Percentiles rank a stretch among this genome's conserved stretches.
Evolutionary conservation across 2,329 filamentous ascomycete species (phyloP).

Genomic region (Paecilomyces variotii): DNA sequence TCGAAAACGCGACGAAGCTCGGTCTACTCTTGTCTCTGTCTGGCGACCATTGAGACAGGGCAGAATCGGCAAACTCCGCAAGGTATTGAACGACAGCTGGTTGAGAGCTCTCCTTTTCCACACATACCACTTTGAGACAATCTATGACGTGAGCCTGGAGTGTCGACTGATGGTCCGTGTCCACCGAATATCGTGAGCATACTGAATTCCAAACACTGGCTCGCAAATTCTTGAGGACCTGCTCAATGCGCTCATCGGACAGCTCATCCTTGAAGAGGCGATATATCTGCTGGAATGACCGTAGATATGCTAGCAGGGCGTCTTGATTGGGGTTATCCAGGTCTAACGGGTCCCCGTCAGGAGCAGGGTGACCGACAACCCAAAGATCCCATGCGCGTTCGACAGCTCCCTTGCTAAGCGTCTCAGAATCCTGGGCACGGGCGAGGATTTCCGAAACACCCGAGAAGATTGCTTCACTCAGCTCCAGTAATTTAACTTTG

Average conservation of each 20-base stretch:
- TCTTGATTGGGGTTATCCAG: conserved; percentile 61
- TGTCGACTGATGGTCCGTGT: conserved; percentile 30
- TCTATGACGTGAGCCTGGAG: conserved; percentile 27
- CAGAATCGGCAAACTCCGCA: conserved; percentile 62
- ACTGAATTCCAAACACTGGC: conserved; percentile 65
- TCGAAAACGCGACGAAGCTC: conserved; percentile 85
- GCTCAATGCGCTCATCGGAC: conserved; percentile 52
- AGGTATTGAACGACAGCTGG: conserved; percentile 38
- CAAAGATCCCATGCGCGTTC: conserved; percentile 62
- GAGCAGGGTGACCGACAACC: conserved; percentile 56
- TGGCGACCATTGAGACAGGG: conserved; percentile 29
- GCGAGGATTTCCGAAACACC: conserved; percentile 56
- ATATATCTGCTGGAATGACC: conserved; percentile 69
- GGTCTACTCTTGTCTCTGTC: conserved; percentile 45
- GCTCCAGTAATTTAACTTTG: conserved; percentile 56
- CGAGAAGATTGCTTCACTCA: conserved; percentile 64
- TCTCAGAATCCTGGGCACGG: conserved; percentile 36
- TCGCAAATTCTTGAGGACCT: conserved; percentile 64
- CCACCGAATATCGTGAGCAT: conserved; percentile 29
- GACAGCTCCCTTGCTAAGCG: conserved; percentile 42
- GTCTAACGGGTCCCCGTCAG: conserved; percentile 34
- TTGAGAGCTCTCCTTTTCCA: conserved; percentile 30
- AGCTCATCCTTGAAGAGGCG: conserved; percentile 61
- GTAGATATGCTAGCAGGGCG: conserved; percentile 76
- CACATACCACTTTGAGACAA: conserved; percentile 27